Evolutionary conservation across 176 grass and related monocot genomes (phyloP).

Genomic region (Zea luxurians): DNA sequence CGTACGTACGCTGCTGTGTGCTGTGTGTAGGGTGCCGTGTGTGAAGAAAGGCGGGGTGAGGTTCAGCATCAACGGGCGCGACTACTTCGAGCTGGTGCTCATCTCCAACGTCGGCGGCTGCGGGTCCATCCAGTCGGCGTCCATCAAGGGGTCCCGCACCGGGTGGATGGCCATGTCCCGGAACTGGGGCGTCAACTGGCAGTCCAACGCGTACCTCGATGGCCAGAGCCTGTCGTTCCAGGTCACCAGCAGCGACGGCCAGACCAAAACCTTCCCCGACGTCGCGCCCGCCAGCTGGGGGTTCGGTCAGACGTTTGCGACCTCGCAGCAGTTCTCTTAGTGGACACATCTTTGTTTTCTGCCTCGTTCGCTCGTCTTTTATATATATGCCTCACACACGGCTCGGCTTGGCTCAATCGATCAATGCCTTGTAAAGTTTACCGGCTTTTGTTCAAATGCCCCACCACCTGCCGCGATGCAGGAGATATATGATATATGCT

Average conservation of each 20-base stretch:
- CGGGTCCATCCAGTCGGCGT: slow-evolving; percentile 48
- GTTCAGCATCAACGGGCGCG: slow-evolving; percentile 72
- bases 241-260: slow-evolving; percentile 72
- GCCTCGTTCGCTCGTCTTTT: too few species aligned
- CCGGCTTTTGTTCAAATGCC: too few species aligned
- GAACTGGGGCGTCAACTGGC: slow-evolving; percentile 97
- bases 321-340: slow-evolving; percentile 48
- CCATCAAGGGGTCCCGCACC: slow-evolving; percentile 63
- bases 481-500: too few species aligned
- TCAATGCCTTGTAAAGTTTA: too few species aligned
- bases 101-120: slow-evolving; percentile 64
- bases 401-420: too few species aligned
- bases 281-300: slow-evolving; percentile 61
- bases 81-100: slow-evolving; percentile 92
- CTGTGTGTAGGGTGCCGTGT: slow-evolving; percentile 48
- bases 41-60: slow-evolving; percentile 78
- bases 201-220: slow-evolving; percentile 65
- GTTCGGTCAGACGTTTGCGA: slow-evolving; percentile 72
- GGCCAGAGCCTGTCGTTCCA: slow-evolving; percentile 75
- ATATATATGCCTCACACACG: too few species aligned
- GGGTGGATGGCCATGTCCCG: slow-evolving; percentile 86
- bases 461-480: too few species aligned
- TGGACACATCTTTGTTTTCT: neutral
- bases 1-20: neutral
- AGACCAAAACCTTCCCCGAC: slow-evolving; percentile 56